Evolutionary conservation across 176 grass and related monocot genomes (phyloP), one percentile per base, ranked within the genome.

Genomic region (Otatea glauca): DNA sequence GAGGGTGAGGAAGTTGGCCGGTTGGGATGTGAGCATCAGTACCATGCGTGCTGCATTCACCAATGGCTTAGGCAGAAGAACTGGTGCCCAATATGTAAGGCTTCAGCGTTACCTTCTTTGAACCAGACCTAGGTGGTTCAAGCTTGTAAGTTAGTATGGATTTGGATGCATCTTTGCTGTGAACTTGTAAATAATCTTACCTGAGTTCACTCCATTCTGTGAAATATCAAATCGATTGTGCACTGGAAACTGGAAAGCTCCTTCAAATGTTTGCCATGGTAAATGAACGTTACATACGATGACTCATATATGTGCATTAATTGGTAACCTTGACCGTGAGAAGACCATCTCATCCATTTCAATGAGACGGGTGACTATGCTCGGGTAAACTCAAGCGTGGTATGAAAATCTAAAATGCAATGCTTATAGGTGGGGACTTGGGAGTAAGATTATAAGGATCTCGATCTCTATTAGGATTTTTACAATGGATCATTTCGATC

Each of bases 41-140:
- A 91, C 79, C 93, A 96, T 70, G 43, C 87, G n/a, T 74, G 69
- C 16, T 93, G 94, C 87, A 91, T 93, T 7, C 75, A 68, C 44
- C 86, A 88, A 59, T 96, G 94, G 94, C 87, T 93, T 65, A 39
- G 78, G 63, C 89, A 91, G 77, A 96, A 91, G 85, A 96, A 93
- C 64, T 87, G 87, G 86, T 93, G 94, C 44, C 94, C 91, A 9
- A 73, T 96, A 12, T 96, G 91, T 34, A 93, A 93, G 77, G 74
- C 91, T 25, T 86, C 91, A 6, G 91, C 87, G 11, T 3, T 71
- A 32, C 65, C 72, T 80, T 90, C 71, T 42, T 21, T 7, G 34
- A 75, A 54, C 9, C 58, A 44, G 74, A 48, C 58, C 8, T 25
- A 62, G 25, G 81, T 68, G 76, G 27, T 34, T 53, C 17, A 69